Conservation (phyloP, 2,329 filamentous ascomycete species). For the Talaromyces rugulosus region DNA sequence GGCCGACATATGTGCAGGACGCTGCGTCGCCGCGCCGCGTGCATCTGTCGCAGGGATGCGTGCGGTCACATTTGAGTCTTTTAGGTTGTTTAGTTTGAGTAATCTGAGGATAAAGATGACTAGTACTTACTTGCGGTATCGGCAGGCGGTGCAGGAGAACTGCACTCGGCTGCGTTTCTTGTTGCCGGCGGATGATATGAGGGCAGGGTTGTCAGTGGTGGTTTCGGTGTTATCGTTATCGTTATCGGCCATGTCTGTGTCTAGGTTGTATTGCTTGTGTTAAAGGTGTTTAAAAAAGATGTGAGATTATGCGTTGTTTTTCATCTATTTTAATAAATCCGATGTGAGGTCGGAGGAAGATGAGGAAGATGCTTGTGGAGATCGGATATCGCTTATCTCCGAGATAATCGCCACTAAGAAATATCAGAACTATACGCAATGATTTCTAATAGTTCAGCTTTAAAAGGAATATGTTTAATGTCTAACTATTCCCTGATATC, state of each 20-base stretch:
- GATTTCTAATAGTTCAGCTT: background rate
- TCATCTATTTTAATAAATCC: background rate
- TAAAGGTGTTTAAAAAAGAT: background rate
- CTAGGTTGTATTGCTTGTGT: background rate
- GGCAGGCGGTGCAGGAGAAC: constrained; percentile 35
- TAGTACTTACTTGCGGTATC: constrained; percentile 33
- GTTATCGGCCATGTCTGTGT: background rate
- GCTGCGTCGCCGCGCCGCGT: constrained; percentile 28
- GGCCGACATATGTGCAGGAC: constrained; percentile 31
- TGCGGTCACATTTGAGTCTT: constrained; percentile 35
- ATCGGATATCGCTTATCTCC: background rate
- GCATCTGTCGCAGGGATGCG: constrained; percentile 32
- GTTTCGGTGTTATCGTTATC: background rate
- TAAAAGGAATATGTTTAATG: background rate
- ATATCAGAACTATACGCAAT: no score
- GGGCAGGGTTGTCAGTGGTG: background rate
- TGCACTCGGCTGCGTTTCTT: constrained; percentile 35
- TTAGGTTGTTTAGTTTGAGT: constrained; percentile 3
- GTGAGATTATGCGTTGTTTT: background rate
- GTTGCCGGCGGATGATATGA: constrained; percentile 9
- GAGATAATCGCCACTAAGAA: background rate
- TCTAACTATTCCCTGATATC: constrained; percentile 22
- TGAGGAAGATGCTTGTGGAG: background rate
- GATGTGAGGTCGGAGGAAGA: background rate
- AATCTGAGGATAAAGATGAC: no score